A percentile compares a stretch with the other conserved stretches of the same genome.
phyloP scores from a whole-genome alignment of 2,329 filamentous ascomycete species.

The Pseudonectria buxi region DNA sequence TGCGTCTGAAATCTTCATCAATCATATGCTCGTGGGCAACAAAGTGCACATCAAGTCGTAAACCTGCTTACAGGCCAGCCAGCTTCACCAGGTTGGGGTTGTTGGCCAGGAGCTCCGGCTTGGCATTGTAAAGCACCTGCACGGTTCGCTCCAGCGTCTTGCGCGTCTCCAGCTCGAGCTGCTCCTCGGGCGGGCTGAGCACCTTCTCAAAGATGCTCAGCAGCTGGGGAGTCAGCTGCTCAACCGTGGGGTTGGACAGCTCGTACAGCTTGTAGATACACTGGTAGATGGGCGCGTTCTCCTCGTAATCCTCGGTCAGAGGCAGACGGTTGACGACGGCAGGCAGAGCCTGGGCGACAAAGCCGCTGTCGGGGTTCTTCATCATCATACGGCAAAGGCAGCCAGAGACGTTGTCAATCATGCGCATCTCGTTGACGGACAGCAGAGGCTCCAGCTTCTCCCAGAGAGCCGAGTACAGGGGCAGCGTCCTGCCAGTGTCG shows the following conservation, averaged over 20 bases:
- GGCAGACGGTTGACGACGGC: constrained; percentile 73
- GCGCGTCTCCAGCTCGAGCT: constrained; percentile 67
- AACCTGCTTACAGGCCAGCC: constrained; percentile 16
- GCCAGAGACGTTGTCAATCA: constrained; percentile 88
- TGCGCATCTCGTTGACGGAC: constrained; percentile 67
- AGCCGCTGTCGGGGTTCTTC: constrained; percentile 75
- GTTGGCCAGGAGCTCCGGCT: constrained; percentile 27
- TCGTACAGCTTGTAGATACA: constrained; percentile 85
- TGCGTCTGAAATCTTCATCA: constrained; percentile 13
- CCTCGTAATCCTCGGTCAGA: constrained; percentile 87
- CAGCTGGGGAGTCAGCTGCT: constrained; percentile 62
- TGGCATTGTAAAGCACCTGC: constrained; percentile 34
- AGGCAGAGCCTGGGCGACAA: constrained; percentile 75
- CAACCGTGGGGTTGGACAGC: constrained; percentile 60
- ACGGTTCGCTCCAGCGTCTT: constrained; percentile 60
- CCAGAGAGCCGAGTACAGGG: constrained; percentile 73
- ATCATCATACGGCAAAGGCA: constrained; percentile 90
- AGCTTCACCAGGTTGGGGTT: constrained; percentile 26
- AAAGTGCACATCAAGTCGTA: too few species aligned
- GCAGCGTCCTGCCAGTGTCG: constrained; percentile 61
- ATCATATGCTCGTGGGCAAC: constrained; percentile 17
- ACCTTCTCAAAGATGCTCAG: constrained; percentile 68
- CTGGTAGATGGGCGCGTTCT: constrained; percentile 89
- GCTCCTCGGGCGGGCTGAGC: constrained; percentile 63
- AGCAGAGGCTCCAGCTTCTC: constrained; percentile 81